A percentile compares a stretch with the other conserved stretches of the same genome.
phyloP scores from a whole-genome alignment of 208 protist species.

The Leishmania amazonensis region DNA sequence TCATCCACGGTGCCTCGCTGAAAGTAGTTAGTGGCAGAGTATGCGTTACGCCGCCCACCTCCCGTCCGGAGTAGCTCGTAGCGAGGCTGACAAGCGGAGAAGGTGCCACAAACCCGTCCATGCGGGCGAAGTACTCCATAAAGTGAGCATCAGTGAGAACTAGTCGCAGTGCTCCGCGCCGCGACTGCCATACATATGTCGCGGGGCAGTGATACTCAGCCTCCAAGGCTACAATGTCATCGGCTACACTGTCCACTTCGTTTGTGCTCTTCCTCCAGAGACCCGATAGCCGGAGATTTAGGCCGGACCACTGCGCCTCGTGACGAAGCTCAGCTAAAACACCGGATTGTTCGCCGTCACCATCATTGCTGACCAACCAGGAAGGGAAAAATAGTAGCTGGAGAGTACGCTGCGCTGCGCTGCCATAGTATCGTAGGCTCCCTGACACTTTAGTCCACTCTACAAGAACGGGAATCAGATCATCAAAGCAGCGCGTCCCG shows the following conservation, averaged over 20 bases:
- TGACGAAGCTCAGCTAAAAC: background rate
- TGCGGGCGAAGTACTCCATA: conserved; percentile 5
- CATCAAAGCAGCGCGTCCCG: conserved; percentile 16
- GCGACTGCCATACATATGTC: conserved; percentile 29
- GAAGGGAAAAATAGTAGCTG: conserved; percentile 10
- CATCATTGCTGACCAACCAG: background rate
- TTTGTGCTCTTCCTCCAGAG: conserved; percentile 1
- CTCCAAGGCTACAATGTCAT: conserved; percentile 20
- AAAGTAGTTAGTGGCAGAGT: background rate
- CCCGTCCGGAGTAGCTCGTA: background rate
- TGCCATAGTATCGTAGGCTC: conserved; percentile 28
- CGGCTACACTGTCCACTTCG: background rate
- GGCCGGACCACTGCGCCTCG: conserved; percentile 13
- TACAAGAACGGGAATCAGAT: conserved; percentile 9
- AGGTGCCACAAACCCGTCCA: conserved; percentile 24
- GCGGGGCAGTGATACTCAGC: conserved; percentile 9
- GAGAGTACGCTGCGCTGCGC: conserved; percentile 15
- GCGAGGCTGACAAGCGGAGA: conserved; percentile 2
- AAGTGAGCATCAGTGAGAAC: conserved; percentile 26
- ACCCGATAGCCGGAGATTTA: conserved; percentile 5
- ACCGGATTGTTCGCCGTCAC: background rate
- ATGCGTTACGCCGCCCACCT: background rate
- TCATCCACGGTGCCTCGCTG: conserved; percentile 26
- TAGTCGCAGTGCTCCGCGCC: conserved; percentile 10
- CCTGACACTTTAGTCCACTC: conserved; percentile 17